A percentile compares a stretch with the other conserved stretches of the same genome.
Evolutionary conservation across 2,329 filamentous ascomycete species (phyloP).

Genomic region (Paecilomyces formosus): DNA sequence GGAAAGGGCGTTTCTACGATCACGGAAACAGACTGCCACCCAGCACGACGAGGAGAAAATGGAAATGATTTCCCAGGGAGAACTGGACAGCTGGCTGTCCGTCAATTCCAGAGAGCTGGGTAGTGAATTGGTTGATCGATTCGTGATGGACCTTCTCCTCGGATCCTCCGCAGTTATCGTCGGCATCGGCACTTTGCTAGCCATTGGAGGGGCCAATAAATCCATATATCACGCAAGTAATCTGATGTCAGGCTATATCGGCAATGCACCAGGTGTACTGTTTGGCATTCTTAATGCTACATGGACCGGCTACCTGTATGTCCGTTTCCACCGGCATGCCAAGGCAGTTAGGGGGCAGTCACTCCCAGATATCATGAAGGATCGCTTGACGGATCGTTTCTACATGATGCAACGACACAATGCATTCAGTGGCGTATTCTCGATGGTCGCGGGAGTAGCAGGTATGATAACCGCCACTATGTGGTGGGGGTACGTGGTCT

Average conservation of each 20-base stretch:
- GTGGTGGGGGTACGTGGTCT: constrained; percentile 49
- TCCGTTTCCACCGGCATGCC: constrained; percentile 34
- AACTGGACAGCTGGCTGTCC: constrained; percentile 33
- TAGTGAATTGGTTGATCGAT: constrained; percentile 45
- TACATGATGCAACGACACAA: constrained; percentile 40
- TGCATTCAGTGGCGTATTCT: constrained; percentile 33
- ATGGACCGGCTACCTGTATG: constrained; percentile 42
- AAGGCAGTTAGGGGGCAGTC: constrained; percentile 16
- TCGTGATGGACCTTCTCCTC: constrained; percentile 45
- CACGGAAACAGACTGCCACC: constrained; percentile 5
- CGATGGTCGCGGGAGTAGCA: constrained; percentile 13
- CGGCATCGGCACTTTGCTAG: constrained; percentile 46
- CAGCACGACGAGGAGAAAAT: constrained; percentile 9
- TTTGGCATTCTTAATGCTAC: constrained; percentile 44
- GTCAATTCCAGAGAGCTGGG: constrained; percentile 44
- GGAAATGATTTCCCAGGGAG: constrained; percentile 8
- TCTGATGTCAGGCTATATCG: constrained; percentile 49
- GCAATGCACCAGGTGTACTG: constrained; percentile 43
- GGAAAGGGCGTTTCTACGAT: constrained; percentile 31
- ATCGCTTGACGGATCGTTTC: constrained; percentile 29
- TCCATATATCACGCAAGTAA: constrained; percentile 43
- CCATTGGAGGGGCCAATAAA: constrained; percentile 43
- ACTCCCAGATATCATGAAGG: constrained; percentile 14
- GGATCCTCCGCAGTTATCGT: constrained; percentile 46
- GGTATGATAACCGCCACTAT: constrained; percentile 43